Percentiles rank a stretch among this genome's conserved stretches.
phyloP scores from a whole-genome alignment of 106 monocot species.

The Allium fistulosum region DNA sequence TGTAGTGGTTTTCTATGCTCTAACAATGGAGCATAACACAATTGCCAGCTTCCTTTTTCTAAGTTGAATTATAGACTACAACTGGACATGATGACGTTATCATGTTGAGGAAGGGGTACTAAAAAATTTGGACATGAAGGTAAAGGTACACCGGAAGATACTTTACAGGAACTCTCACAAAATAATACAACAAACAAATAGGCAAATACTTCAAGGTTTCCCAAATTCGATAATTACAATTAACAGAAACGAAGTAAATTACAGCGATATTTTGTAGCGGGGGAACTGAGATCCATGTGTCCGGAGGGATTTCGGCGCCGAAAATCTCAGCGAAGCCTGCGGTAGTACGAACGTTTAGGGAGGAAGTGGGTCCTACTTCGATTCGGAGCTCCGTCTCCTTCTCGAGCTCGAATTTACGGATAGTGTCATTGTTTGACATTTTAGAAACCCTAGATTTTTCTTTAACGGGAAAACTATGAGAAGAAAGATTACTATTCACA shows the following conservation, averaged over 20 bases:
- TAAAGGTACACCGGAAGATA: neutral
- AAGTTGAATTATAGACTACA: too few relatives aligned
- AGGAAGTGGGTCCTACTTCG: constrained; percentile 51
- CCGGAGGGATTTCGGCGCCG: constrained; percentile 82
- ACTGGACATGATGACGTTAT: too few relatives aligned
- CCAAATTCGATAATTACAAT: neutral
- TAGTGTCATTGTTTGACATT: neutral
- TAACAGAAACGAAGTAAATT: neutral
- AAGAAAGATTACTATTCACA: too few relatives aligned
- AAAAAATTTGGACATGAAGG: too few relatives aligned
- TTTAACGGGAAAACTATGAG: too few relatives aligned
- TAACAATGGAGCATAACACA: too few relatives aligned
- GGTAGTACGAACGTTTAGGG: constrained; percentile 57
- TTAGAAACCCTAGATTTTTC: neutral
- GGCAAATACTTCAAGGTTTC: neutral
- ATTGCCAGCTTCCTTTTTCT: too few relatives aligned
- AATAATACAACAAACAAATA: neutral
- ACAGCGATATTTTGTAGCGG: constrained; percentile 72
- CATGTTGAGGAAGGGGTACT: too few relatives aligned
- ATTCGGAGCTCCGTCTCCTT: constrained; percentile 85
- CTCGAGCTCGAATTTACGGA: constrained; percentile 55
- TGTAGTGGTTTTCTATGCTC: too few relatives aligned
- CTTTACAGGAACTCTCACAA: neutral
- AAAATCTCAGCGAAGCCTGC: constrained; percentile 91
- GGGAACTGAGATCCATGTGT: constrained; percentile 76